phyloP scores from a whole-genome alignment of 805 yeast genomes.

The Metschnikowia aberdeeniae region DNA sequence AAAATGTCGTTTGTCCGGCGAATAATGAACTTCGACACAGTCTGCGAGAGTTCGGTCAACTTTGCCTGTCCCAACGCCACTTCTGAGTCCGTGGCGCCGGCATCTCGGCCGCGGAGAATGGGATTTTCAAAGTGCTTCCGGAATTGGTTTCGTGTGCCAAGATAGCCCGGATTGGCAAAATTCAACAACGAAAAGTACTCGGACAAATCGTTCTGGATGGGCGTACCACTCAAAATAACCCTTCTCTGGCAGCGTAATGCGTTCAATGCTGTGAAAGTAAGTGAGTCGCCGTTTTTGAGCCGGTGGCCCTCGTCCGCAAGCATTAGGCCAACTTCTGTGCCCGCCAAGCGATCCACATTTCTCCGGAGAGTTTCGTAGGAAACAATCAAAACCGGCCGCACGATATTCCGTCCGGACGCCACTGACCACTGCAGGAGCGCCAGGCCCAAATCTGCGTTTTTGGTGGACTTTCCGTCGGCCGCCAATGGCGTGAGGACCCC shows the following conservation, averaged over 20 bases:
- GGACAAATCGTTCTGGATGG: conserved; percentile 91
- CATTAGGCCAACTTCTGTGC: conserved; percentile 79
- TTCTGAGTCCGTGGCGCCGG: conserved; percentile 80
- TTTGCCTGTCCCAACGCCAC: conserved; percentile 63
- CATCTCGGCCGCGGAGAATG: conserved; percentile 83
- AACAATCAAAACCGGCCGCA: conserved; percentile 88
- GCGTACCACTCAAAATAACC: conserved; percentile 93
- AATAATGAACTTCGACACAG: conserved; percentile 87
- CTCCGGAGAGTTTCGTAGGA: conserved; percentile 91
- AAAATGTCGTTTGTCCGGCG: conserved; percentile 93
- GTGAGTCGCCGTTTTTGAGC: conserved; percentile 72
- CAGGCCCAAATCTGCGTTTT: conserved; percentile 60
- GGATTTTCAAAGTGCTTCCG: conserved; percentile 77
- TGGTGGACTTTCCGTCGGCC: conserved; percentile 83
- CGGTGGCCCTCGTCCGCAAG: conserved; percentile 47
- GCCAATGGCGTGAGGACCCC: conserved; percentile 88
- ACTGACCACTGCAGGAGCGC: conserved; percentile 80
- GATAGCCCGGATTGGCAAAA: conserved; percentile 90
- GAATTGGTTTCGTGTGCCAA: conserved; percentile 82
- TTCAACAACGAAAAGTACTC: conserved; percentile 88
- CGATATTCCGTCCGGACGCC: conserved; percentile 83
- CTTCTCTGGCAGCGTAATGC: conserved; percentile 82
- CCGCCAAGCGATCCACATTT: conserved; percentile 69
- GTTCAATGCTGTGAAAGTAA: conserved; percentile 82
- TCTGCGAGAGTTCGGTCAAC: conserved; percentile 60